Conservation (phyloP, 2,329 filamentous ascomycete species). For the Exophiala alcalophila region DNA sequence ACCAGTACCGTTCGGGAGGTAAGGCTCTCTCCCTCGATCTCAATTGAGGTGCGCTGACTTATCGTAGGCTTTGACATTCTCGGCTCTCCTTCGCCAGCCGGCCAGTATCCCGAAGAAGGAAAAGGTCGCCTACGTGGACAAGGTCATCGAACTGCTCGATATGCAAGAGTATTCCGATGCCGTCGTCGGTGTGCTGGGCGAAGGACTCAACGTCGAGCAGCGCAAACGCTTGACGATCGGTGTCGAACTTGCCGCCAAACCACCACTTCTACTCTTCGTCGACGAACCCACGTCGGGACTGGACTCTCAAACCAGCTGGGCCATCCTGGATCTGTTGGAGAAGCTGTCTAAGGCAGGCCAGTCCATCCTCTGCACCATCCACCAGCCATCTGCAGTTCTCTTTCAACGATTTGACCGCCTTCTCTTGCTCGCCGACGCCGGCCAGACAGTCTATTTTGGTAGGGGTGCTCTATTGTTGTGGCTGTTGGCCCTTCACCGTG, state of each 20-base stretch:
- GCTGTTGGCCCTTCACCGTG: too few species aligned
- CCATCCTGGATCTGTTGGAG: conserved; percentile 59
- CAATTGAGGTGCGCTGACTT: too few species aligned
- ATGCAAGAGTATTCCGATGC: conserved; percentile 61
- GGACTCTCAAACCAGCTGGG: conserved; percentile 62
- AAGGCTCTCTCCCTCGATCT: too few species aligned
- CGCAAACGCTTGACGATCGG: conserved; percentile 81
- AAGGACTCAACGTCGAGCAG: conserved; percentile 62
- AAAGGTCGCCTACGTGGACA: conserved; percentile 85
- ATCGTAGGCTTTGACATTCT: conserved; percentile 81
- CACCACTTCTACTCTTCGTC: conserved; percentile 64
- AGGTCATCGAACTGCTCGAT: conserved; percentile 85
- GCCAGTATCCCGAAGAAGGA: conserved; percentile 64
- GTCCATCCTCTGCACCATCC: conserved; percentile 55
- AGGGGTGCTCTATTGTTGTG: too few species aligned
- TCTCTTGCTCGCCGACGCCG: conserved; percentile 71
- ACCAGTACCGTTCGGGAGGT: conserved; percentile 83
- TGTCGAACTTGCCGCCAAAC: conserved; percentile 76
- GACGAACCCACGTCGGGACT: conserved; percentile 67
- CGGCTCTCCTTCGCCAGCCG: conserved; percentile 76
- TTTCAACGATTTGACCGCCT: conserved; percentile 65
- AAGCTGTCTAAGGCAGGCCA: conserved; percentile 57
- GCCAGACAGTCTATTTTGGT: conserved; percentile 76
- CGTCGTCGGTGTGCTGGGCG: conserved; percentile 64
- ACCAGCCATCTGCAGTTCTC: conserved; percentile 54